Base-by-base conservation (phyloP, 1,284 basidiomycete genomes). In the Tilletiopsis washingtonensis region DNA sequence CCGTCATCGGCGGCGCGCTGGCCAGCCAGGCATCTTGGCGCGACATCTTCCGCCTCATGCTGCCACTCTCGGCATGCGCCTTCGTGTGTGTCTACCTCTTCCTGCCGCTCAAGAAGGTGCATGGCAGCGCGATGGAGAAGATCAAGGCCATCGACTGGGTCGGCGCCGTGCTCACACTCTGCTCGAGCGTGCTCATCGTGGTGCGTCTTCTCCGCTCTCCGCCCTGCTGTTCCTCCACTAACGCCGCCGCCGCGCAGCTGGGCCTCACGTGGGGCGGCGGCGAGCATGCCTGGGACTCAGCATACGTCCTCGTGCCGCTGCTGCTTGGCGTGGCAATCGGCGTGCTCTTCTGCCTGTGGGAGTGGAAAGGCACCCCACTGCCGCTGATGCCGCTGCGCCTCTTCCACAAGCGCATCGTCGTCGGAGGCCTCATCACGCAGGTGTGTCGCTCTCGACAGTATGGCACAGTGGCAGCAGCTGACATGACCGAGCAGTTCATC, bases 341-440 rank as follows among this genome's bases (percentile, higher is more conserved):
- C 9, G 74, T 63, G 0, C 48, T 84, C 1, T 88, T 87, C 69
- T 79, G 84, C 45, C 45, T 82, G 14, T 85, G 83, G 78, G 85
- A 88, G 74, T 83, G 81, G 78, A 83, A 81, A 63, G 76, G 82
- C 1, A 82, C 84, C 1, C 74, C 73, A 32, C 76, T 87, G 6
- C 84, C 85, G 1, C 54, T 72, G 20, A 57, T 73, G 17, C 73
- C 73, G 19, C 63, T 69, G 55, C 43, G 43, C 17, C 84, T 88
- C 38, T 87, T 87, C 77, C 80, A 78, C 51, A 78, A 82, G 50
- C 57, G 74, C n/a, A 87, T 84, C 0, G 84, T 87, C 1, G 76
- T 78, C 0, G 83, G 83, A 0, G 81, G 83, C 2, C 83, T 84
- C 58, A 78, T 82, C 45, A 76, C 81, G 12, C 61, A 62, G 40